These are phyloP conservation scores for Hebeloma cylindrosporum DNA, from an alignment of 768 basidiomycete genomes.

Conservation along the genomic window DNA sequence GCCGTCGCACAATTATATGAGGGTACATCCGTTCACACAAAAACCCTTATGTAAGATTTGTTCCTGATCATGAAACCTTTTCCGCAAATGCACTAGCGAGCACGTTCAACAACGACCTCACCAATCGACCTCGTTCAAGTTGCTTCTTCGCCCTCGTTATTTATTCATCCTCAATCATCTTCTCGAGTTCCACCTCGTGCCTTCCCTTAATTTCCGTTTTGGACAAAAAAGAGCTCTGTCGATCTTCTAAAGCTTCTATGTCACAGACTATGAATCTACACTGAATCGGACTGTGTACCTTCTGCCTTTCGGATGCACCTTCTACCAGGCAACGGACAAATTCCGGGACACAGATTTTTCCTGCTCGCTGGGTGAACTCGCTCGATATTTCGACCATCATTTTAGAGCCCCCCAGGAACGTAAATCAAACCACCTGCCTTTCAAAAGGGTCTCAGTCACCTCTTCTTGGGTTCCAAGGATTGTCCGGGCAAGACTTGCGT, in stretches of 20 bases:
- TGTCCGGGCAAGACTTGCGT: too few relatives aligned
- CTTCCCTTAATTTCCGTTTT: constrained; percentile 15
- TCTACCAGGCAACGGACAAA: too few relatives aligned
- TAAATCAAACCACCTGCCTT: too few relatives aligned
- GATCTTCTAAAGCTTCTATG: constrained; percentile 7
- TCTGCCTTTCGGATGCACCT: too few relatives aligned
- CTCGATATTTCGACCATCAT: too few relatives aligned
- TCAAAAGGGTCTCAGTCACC: constrained; percentile 2
- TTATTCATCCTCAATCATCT: constrained; percentile 1
- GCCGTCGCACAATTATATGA: constrained; percentile 24
- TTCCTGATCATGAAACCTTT: constrained; percentile 11
- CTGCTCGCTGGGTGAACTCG: too few relatives aligned
- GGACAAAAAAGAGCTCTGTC: not conserved
- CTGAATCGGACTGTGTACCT: not conserved
- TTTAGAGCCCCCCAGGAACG: too few relatives aligned
- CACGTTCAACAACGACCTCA: not conserved
- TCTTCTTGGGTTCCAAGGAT: constrained; percentile 2
- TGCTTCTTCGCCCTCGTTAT: not conserved
- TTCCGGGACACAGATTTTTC: too few relatives aligned
- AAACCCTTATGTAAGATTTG: constrained; percentile 32
- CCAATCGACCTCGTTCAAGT: too few relatives aligned
- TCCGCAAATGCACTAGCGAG: not conserved
- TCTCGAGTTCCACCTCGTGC: not conserved
- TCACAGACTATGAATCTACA: constrained; percentile 2
- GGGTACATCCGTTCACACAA: constrained; percentile 18